Evolutionary conservation across 495 filamentous ascomycete genomes (phyloP).

Genomic region (Chaetomidium leptoderma): DNA sequence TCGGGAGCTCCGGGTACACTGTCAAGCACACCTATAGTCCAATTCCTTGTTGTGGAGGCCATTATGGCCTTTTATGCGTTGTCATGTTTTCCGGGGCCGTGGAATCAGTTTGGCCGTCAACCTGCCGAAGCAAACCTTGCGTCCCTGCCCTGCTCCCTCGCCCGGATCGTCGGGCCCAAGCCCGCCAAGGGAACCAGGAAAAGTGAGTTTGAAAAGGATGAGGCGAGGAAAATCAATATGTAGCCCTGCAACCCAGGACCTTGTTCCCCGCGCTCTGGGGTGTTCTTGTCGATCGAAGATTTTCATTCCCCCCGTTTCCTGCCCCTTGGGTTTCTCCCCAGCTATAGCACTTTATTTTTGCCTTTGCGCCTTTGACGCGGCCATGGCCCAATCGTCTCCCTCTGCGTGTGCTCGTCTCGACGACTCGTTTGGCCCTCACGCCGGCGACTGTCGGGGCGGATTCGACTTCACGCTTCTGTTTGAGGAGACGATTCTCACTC

Average conservation of each 20-base stretch:
- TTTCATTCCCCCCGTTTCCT: not conserved
- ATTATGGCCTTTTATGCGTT: not conserved
- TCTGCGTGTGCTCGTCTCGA: slow-evolving; percentile 16
- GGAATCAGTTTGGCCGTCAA: not conserved
- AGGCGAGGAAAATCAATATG: slow-evolving; percentile 15
- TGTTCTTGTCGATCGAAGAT: not conserved
- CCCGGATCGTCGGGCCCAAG: slow-evolving; percentile 5
- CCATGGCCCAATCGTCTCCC: slow-evolving; percentile 4
- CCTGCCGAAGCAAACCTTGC: slow-evolving; percentile 1
- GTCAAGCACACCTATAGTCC: too few relatives aligned
- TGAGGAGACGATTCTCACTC: slow-evolving; percentile 51
- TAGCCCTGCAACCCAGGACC: slow-evolving; percentile 11
- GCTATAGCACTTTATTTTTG: not conserved
- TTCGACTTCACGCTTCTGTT: slow-evolving; percentile 59
- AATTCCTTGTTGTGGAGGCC: too few relatives aligned
- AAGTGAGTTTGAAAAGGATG: not conserved
- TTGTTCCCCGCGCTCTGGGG: not conserved
- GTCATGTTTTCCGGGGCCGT: not conserved
- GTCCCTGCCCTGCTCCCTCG: not conserved
- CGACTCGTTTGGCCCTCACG: slow-evolving; percentile 31
- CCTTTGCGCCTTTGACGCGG: not conserved
- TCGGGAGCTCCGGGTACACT: not conserved
- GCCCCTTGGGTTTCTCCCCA: not conserved
- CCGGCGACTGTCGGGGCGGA: slow-evolving; percentile 31
- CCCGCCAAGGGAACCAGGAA: not conserved